Percentiles rank a stretch among this genome's conserved stretches.
Conservation (phyloP, 2,329 filamentous ascomycete species). For the Cryphonectria carpinicola region DNA sequence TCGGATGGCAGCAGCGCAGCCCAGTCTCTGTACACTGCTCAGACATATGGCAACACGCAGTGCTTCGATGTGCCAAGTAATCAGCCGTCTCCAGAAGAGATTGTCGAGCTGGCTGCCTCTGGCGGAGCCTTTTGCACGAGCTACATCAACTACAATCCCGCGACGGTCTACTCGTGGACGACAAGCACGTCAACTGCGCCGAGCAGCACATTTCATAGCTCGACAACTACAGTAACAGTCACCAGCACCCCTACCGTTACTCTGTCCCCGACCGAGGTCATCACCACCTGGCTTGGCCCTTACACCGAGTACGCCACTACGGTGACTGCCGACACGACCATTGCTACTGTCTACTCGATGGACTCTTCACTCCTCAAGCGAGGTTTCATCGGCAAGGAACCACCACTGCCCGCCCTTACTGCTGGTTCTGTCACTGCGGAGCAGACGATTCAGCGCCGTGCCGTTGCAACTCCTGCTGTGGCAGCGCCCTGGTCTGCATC, state of each 20-base stretch:
- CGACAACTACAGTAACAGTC: not conserved
- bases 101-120: not conserved
- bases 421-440: not conserved
- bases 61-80: constrained; percentile 8
- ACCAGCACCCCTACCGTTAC: not conserved
- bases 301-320: not conserved
- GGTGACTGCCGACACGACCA: not conserved
- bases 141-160: constrained; percentile 8
- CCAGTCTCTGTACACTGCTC: not conserved
- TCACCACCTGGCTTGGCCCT: not conserved
- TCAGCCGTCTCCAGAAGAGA: not conserved
- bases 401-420: not conserved
- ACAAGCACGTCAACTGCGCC: not conserved
- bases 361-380: not conserved
- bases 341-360: not conserved
- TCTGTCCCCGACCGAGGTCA: not conserved
- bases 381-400: not conserved
- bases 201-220: not conserved
- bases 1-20: not conserved
- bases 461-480: not conserved
- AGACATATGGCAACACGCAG: not conserved
- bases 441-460: not conserved
- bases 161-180: not conserved
- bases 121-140: constrained; percentile 1
- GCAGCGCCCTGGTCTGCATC: constrained; percentile 2